Percentiles rank a stretch among this genome's conserved stretches.
These are phyloP conservation scores for Candida ortonii DNA, from an alignment of 805 yeast genomes.

Conservation along the genomic window DNA sequence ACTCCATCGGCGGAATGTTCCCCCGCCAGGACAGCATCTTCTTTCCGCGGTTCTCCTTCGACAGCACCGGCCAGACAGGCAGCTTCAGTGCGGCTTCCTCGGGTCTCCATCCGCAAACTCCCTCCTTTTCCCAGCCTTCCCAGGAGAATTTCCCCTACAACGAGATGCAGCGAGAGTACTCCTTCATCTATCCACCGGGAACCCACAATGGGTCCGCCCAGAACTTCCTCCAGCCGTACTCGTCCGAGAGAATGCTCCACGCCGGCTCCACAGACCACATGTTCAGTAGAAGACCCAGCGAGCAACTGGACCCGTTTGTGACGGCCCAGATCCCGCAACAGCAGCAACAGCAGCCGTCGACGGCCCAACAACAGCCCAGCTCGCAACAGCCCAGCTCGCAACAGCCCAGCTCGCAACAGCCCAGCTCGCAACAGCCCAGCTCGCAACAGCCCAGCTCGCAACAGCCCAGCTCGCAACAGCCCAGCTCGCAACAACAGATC, in stretches of 20 bases:
- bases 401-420: constrained; percentile 17
- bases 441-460: constrained; percentile 18
- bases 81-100: constrained; percentile 17
- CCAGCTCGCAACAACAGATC: constrained; percentile 17
- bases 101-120: constrained; percentile 10
- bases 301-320: constrained; percentile 48
- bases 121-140: constrained; percentile 13
- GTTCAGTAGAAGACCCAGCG: constrained; percentile 43
- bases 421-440: constrained; percentile 18
- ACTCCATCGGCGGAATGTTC: constrained; percentile 20
- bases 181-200: constrained; percentile 25
- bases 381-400: constrained; percentile 18
- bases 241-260: constrained; percentile 25
- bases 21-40: constrained; percentile 31
- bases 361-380: constrained; percentile 13
- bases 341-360: constrained; percentile 15
- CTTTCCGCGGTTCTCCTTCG: constrained; percentile 31
- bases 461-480: constrained; percentile 17
- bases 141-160: constrained; percentile 24
- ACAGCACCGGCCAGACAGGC: constrained; percentile 19
- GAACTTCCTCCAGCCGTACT: constrained; percentile 25
- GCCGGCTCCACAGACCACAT: constrained; percentile 24
- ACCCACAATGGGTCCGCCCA: constrained; percentile 19
- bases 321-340: constrained; percentile 25
- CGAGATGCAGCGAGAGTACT: constrained; percentile 28